Evolutionary conservation across 179 eudicot species (phyloP).

Genomic region (Amaranthus tricolor): DNA sequence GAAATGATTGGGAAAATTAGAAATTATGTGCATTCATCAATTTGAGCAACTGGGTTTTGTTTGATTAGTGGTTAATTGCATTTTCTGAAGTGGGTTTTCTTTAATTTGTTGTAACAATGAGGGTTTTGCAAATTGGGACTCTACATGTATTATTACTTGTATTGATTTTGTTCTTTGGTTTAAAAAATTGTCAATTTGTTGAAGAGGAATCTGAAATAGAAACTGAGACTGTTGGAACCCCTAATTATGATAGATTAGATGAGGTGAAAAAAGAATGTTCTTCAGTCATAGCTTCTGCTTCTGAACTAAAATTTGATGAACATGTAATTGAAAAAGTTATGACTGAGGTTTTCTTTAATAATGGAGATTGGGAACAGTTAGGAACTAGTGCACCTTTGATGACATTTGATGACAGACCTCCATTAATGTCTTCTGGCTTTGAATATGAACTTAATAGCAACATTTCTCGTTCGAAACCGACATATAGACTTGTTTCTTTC

Average conservation of each 20-base stretch:
- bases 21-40: slow-evolving; percentile 4
- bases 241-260: slow-evolving; percentile 55
- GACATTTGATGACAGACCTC: slow-evolving; percentile 62
- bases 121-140: slow-evolving; percentile 21
- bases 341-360: slow-evolving; percentile 55
- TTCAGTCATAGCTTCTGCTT: slow-evolving; percentile 40
- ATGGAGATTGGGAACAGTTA: slow-evolving; percentile 89
- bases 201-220: slow-evolving; percentile 23
- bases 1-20: slow-evolving; percentile 7
- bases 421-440: slow-evolving; percentile 46
- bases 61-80: slow-evolving; percentile 8
- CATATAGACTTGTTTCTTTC: slow-evolving; percentile 53
- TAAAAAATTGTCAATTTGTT: slow-evolving; percentile 28
- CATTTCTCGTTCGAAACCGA: slow-evolving; percentile 31
- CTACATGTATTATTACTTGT: slow-evolving; percentile 30
- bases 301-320: slow-evolving; percentile 46
- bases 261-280: slow-evolving; percentile 65
- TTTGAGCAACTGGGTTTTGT: slow-evolving; percentile 28
- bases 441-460: slow-evolving; percentile 19
- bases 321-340: slow-evolving; percentile 40
- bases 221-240: slow-evolving; percentile 25
- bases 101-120: slow-evolving; percentile 17
- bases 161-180: slow-evolving; percentile 29
- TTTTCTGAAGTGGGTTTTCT: slow-evolving; percentile 7
- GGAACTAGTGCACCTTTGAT: slow-evolving; percentile 50